Evolutionary conservation across 2,329 filamentous ascomycete genomes (phyloP), one percentile per base, ranked within the genome.

Genomic region (Paracorniculantispora psalliotae): DNA sequence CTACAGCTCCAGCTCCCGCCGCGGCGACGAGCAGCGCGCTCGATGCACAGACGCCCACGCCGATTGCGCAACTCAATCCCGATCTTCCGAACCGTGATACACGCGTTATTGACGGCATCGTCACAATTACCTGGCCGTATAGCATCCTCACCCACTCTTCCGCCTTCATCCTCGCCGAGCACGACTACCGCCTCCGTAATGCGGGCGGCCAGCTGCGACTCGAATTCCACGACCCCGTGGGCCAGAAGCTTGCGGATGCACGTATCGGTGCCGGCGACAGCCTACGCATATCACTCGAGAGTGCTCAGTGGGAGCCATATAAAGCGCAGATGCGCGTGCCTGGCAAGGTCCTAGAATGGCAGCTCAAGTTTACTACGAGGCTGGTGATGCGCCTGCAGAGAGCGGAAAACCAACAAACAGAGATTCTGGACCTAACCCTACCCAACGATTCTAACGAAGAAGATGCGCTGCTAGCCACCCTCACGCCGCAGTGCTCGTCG

Each of bases 51-150:
- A 66, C 69, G 17, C 69, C 73, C 25, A 82, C 80, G 10, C 75
- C 83, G 19, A 87, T 88, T 65, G 77, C 84, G 8, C 75, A 82
- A 61, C 76, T 88, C 35, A 70, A 65, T 35, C 82, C 84, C 6
- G 73, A 77, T 9, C 66, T 85, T 6, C 59, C 72, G 15, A 69
- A 79, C 13, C 69, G 72, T 25, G 59, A 67, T 2, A 70, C 73
- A 6, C 75, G 75, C 61, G 75, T 77, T 13, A 73, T 96, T 33
- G 81, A 84, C 60, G 92, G 90, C 41, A 79, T 89, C 17, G 84
- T 97, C 23, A 93, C 91, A 9, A 84, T 97, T 37, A 86, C 91
- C 60, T 97, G 93, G 92, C 93, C 93, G 0, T 97, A 91, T 73
- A 96, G 90, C 63, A 89, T 88, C 23, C 85, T 91, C 26, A 88